Evolutionary conservation across 257 asterid genomes (phyloP).

Genomic region (Scutellaria baicalensis): DNA sequence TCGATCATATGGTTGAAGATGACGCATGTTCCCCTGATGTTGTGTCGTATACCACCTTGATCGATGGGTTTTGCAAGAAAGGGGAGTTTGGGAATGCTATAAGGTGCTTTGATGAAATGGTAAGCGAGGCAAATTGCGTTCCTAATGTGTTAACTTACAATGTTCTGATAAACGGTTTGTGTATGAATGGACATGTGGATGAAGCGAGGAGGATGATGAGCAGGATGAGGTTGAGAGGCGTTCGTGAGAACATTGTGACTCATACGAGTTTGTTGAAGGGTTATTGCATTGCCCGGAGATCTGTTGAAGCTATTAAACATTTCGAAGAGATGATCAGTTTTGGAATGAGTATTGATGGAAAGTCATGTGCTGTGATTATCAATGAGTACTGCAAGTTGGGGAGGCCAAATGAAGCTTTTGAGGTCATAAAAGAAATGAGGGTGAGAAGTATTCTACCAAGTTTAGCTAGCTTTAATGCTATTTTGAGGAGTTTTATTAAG

Average conservation of each 20-base stretch:
- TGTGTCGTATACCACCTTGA: slow-evolving; percentile 34
- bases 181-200: slow-evolving; percentile 35
- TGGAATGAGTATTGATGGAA: slow-evolving; percentile 35
- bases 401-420: slow-evolving; percentile 37
- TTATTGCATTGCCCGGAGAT: slow-evolving; percentile 33
- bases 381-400: slow-evolving; percentile 36
- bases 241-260: slow-evolving; percentile 29
- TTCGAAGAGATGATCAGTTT: slow-evolving; percentile 35
- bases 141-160: slow-evolving; percentile 39
- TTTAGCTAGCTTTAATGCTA: slow-evolving; percentile 28
- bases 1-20: slow-evolving; percentile 22
- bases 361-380: slow-evolving; percentile 27
- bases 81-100: slow-evolving; percentile 29
- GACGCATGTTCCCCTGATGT: slow-evolving; percentile 31
- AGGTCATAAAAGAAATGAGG: slow-evolving; percentile 31
- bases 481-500: slow-evolving; percentile 25
- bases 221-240: slow-evolving; percentile 37
- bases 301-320: slow-evolving; percentile 34
- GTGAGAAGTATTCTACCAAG: slow-evolving; percentile 18
- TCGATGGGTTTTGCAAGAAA: slow-evolving; percentile 40
- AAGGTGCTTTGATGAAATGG: slow-evolving; percentile 38
- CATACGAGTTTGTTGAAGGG: slow-evolving; percentile 49
- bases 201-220: slow-evolving; percentile 40
- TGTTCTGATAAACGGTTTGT: slow-evolving; percentile 45
- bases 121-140: slow-evolving; percentile 18